phyloP scores from a whole-genome alignment of 495 filamentous ascomycete genomes.

The Xanthoparmelia taractica region DNA sequence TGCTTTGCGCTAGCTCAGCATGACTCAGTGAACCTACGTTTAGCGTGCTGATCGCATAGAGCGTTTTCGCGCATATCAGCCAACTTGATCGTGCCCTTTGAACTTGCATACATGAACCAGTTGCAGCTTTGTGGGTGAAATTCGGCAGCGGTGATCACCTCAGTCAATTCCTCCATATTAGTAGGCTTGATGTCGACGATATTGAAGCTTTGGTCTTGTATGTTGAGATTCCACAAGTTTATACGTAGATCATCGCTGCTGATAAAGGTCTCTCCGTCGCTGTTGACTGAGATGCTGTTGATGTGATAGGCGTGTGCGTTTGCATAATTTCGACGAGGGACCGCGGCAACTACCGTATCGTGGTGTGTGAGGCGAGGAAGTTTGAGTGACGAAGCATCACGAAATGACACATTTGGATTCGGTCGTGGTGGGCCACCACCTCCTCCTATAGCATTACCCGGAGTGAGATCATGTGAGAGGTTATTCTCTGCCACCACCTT shows the following conservation, averaged over 20 bases:
- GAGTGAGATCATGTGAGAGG: slow-evolving; percentile 86
- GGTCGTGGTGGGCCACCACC: slow-evolving; percentile 65
- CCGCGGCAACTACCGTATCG: slow-evolving; percentile 95
- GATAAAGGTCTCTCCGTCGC: slow-evolving; percentile 98
- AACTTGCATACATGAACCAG: slow-evolving; percentile 99
- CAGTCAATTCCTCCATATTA: slow-evolving; percentile 98
- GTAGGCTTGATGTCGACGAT: slow-evolving; percentile 99
- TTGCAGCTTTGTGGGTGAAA: slow-evolving; percentile 98
- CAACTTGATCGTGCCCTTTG: slow-evolving; percentile 97
- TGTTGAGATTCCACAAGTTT: slow-evolving; percentile 98
- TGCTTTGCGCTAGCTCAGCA: not conserved
- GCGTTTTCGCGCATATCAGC: slow-evolving; percentile 97
- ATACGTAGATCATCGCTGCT: slow-evolving; percentile 95
- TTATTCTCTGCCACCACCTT: slow-evolving; percentile 99
- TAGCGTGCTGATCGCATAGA: slow-evolving; percentile 89
- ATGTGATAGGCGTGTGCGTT: slow-evolving; percentile 99
- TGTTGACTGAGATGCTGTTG: slow-evolving; percentile 99
- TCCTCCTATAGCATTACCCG: slow-evolving; percentile 61
- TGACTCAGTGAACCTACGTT: slow-evolving; percentile 55
- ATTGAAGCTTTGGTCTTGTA: slow-evolving; percentile 99
- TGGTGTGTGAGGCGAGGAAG: slow-evolving; percentile 94
- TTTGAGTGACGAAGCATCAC: slow-evolving; percentile 73
- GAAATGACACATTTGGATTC: slow-evolving; percentile 64
- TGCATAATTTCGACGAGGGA: slow-evolving; percentile 90
- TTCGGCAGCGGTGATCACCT: slow-evolving; percentile 96